Conservation (phyloP, 202 grass and related monocot species). For the Brachypodium distachyon region DNA sequence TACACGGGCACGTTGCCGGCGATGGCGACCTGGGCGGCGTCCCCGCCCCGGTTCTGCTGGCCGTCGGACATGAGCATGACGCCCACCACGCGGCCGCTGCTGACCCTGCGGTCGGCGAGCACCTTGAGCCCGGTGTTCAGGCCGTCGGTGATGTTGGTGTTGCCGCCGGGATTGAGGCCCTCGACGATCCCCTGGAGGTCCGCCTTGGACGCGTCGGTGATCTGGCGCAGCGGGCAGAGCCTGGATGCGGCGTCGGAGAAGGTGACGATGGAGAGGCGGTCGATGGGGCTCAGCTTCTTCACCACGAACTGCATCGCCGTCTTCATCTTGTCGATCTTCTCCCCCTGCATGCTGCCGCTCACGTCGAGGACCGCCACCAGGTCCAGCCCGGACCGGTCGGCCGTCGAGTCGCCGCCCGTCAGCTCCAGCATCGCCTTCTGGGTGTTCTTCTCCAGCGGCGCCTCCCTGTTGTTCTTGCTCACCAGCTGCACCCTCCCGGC, state of each 20-base stretch:
- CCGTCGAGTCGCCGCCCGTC: not conserved
- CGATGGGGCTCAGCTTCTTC: conserved; percentile 18
- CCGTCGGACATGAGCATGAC: conserved; percentile 24
- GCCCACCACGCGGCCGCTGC: not conserved
- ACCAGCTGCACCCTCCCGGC: too few species aligned
- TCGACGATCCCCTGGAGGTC: not conserved
- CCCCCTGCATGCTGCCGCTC: conserved; percentile 20
- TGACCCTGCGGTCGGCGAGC: too few species aligned
- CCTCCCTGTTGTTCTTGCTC: not conserved
- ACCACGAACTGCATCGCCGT: conserved; percentile 33
- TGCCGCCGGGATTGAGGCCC: not conserved
- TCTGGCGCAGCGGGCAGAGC: not conserved
- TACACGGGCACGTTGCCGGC: not conserved
- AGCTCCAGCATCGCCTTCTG: conserved; percentile 1
- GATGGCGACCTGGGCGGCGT: not conserved
- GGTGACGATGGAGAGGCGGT: conserved; percentile 35
- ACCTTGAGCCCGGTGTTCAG: too few species aligned
- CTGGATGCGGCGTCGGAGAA: not conserved
- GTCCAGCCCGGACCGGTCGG: not conserved
- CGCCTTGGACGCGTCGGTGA: not conserved
- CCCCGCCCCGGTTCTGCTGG: not conserved
- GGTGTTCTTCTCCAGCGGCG: not conserved
- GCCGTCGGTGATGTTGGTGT: not conserved
- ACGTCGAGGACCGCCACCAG: conserved; percentile 14
- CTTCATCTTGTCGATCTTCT: conserved; percentile 17